Base-by-base conservation (phyloP, 352 stramenopile genomes). In the Phytophthora macrochlamydospora region DNA sequence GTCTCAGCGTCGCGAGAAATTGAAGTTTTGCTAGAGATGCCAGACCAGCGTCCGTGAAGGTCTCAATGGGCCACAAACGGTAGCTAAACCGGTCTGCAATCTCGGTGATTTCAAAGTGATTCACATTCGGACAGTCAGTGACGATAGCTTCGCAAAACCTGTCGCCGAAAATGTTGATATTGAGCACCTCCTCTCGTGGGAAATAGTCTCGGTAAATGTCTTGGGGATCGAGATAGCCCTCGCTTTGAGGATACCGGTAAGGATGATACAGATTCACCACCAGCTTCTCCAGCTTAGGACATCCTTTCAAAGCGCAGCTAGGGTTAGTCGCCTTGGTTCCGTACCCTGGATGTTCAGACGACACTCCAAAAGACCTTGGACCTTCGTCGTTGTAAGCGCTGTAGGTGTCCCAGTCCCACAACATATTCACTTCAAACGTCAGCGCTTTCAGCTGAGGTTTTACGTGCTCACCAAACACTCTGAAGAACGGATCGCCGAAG, bases 11-110 rank as follows among this genome's bases (percentile, higher is more conserved):
- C 18, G 38, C 18, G 11, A 45, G 38, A 14, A 45, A 45, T 45
- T 5, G 3, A 14, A 45, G 38, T 45, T 45, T 45, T 13, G 38
- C 38, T 12, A 45, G 38, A 45, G 38, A 45, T 45, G 18, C 8
- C 11, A 45, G 38, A 14, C 38, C n/a, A 14, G 45, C n/a, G 53
- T 83, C 75, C 2, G 72, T 81, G 31, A 83, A 70, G 14, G 56
- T 55, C 1, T 31, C 13, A 49, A 83, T 78, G 11, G 69, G 71
- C 11, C 51, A 63, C 33, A 72, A 35, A 1, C 55, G 9, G 7
- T 67, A 60, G n/a, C 81, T 79, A 51, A 69, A 78, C 28, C 65
- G 57, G 8, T 76, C 61, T 14, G 53, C 58, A 3, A 78, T 56
- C 8, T 78, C 69, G 32, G 57, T 57, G 31, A 79, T 68, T 4